Evolutionary conservation across 495 filamentous ascomycete species (phyloP), one percentile per base, ranked within the genome.

Genomic region (Penicillium manginii): DNA sequence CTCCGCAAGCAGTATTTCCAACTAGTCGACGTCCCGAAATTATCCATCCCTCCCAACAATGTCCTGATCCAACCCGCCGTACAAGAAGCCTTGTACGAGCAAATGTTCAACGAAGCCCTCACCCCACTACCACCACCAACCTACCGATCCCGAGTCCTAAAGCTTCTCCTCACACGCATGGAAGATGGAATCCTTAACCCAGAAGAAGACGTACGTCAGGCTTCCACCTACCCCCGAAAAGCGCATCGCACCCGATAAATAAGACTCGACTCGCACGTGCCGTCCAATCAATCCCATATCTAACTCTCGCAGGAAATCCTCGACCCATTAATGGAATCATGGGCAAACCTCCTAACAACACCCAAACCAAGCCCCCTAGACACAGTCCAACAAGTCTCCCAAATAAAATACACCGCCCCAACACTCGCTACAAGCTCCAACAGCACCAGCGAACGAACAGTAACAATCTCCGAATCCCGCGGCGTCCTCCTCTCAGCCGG

Each of bases 141-240:
- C 15, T 96, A 96, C 62, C 83, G 83, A 51, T 67, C 88, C n/a
- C 81, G 86, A 42, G 81, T 92, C 1, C 67, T 96, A 53, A 96
- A 94, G 71, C 72, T 81, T 55, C 75, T 96, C 42, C 69, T 89
- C 2, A 63, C 78, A 5, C 82, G 73, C 26, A 84, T 96, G 33
- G 90, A 96, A 71, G 71, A 77, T 10, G 77, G 84, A 21, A 87
- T 94, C 22, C 73, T 78, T 33, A 83, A 96, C 71, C 91, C 90
- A 59, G 91, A 94, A 52, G 80, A 88, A 74, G 87, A 96, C 88
- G 92, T 96, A 87, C 77, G 89, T 62, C n/a, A n/a, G n/a, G n/a
- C n/a, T n/a, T n/a, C n/a, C n/a, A n/a, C n/a, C n/a, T n/a, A n/a
- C n/a, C n/a, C n/a, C n/a, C n/a, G n/a, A n/a, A n/a, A n/a, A n/a